Evolutionary conservation across 805 yeast genomes (phyloP), one percentile per base, ranked within the genome.

Genomic region (Zygoascus tannicola): DNA sequence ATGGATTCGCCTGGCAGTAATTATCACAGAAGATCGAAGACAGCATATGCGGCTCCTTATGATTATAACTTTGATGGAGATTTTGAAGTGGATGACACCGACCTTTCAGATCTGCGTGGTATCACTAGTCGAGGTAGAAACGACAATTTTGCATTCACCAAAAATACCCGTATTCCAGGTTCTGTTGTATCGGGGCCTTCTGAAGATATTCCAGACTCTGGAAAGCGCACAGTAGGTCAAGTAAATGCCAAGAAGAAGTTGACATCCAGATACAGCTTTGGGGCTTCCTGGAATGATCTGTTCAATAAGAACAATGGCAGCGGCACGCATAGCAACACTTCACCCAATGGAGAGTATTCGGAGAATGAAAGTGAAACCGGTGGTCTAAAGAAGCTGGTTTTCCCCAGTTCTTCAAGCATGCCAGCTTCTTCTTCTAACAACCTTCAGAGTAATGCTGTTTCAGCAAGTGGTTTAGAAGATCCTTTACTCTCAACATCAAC

Each of bases 191-290:
- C 22, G 10, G 37, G 26, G 19, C 32, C 30, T 38, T 20, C 14
- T 39, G 10, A 10, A 4, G 14, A 30, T 5, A 10, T 22, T 16
- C 10, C 14, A 10, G 12, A 12, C 16, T 23, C 8, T 21, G 36
- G 23, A 23, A 19, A 33, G 21, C 22, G 21, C 33, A 44, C 35
- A 4, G 38, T 23, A 2, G 40, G 40, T 4, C 40, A 37, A 16
- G 42, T 39, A 4, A 32, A 30, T 22, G 44, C 50, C 18, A 46
- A 47, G 37, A 53, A 50, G 35, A 43, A 47, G 32, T 43, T 50
- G 23, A 45, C 54, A 16, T 45, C 54, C 21, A 37, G 55, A 15
- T 52, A 52, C 46, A 42, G 40, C 30, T 53, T 50, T 42, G 55
- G 51, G 14, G 45, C 49, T 19, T 43, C 54, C 21, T 32, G 48